These are phyloP conservation scores for Aspergillus bombycis DNA, from an alignment of 2,329 filamentous ascomycete species.

Conservation along the genomic window DNA sequence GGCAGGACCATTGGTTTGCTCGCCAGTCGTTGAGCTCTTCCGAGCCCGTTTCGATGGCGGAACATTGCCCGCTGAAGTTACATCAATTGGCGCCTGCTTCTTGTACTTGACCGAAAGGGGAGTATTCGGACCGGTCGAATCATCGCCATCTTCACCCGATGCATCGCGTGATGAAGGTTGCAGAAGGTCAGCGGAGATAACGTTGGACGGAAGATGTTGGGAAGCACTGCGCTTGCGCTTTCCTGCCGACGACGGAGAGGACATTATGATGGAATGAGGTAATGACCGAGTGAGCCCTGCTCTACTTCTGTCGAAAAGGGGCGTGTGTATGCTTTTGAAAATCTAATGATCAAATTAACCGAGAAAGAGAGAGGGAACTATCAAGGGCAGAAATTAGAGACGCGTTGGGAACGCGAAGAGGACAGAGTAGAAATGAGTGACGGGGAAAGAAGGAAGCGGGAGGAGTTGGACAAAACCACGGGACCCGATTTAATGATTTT, in stretches of 20 bases:
- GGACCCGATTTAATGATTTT: constrained; percentile 7
- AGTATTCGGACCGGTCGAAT: constrained; percentile 60
- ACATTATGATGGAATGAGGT: constrained; percentile 50
- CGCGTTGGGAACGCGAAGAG: constrained; percentile 2
- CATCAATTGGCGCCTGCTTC: constrained; percentile 54
- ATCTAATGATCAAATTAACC: neutral
- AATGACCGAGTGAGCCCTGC: constrained; percentile 27
- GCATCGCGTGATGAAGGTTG: constrained; percentile 79
- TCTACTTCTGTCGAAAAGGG: constrained; percentile 24
- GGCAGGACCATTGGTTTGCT: constrained; percentile 29
- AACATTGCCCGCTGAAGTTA: constrained; percentile 43
- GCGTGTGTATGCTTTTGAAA: neutral
- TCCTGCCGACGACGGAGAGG: constrained; percentile 60
- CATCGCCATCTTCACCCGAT: constrained; percentile 78
- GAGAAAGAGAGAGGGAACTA: neutral
- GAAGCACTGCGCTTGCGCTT: constrained; percentile 77
- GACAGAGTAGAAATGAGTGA: constrained; percentile 11
- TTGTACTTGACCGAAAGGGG: constrained; percentile 53
- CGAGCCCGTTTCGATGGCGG: constrained; percentile 78
- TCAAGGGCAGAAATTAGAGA: constrained; percentile 11
- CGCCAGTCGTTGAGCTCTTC: constrained; percentile 47
- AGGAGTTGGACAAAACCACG: constrained; percentile 16
- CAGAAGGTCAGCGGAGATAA: constrained; percentile 62
- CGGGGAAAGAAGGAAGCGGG: constrained; percentile 16
- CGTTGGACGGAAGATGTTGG: constrained; percentile 48